phyloP scores from a whole-genome alignment of 1,284 basidiomycete species.

The Marasmius fiardii region DNA sequence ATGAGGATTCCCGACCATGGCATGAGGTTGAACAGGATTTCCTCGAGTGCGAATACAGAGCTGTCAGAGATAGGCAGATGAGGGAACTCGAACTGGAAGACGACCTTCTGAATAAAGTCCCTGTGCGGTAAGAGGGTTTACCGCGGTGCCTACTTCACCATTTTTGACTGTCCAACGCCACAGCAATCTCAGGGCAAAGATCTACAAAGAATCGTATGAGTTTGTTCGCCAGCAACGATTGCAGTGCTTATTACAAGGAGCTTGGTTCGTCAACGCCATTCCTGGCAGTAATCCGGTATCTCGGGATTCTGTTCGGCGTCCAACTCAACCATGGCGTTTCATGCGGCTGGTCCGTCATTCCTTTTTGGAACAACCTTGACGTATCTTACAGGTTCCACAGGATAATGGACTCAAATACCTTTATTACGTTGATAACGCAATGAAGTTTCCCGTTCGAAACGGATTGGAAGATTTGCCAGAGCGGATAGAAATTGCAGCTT shows the following conservation, averaged over 20 bases:
- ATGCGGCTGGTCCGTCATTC: slow-evolving; percentile 58
- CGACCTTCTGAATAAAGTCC: slow-evolving; percentile 81
- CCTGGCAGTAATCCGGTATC: slow-evolving; percentile 43
- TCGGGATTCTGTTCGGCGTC: slow-evolving; percentile 51
- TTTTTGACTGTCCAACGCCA: slow-evolving; percentile 9
- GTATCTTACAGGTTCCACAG: slow-evolving; percentile 31
- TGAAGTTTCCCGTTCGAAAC: slow-evolving; percentile 73
- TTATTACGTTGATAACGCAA: slow-evolving; percentile 77
- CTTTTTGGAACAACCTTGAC: slow-evolving; percentile 1
- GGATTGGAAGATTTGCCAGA: slow-evolving; percentile 88
- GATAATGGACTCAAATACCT: slow-evolving; percentile 76
- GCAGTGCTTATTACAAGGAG: slow-evolving; percentile 84
- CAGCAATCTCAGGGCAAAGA: slow-evolving; percentile 81
- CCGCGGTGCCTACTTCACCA: slow-evolving; percentile 3
- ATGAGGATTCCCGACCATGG: slow-evolving; percentile 80
- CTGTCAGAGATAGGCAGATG: slow-evolving; percentile 91
- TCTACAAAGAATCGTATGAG: slow-evolving; percentile 91
- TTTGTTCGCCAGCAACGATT: slow-evolving; percentile 91
- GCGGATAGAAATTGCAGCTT: slow-evolving; percentile 74
- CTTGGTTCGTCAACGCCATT: slow-evolving; percentile 84
- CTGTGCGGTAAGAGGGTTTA: slow-evolving; percentile 62
- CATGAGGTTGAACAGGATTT: slow-evolving; percentile 86
- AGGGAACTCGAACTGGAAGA: slow-evolving; percentile 91
- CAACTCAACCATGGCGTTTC: slow-evolving; percentile 71
- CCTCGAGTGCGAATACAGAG: slow-evolving; percentile 81